phyloP scores from a whole-genome alignment of 2,329 filamentous ascomycete species.

The Aspergillus versicolor region DNA sequence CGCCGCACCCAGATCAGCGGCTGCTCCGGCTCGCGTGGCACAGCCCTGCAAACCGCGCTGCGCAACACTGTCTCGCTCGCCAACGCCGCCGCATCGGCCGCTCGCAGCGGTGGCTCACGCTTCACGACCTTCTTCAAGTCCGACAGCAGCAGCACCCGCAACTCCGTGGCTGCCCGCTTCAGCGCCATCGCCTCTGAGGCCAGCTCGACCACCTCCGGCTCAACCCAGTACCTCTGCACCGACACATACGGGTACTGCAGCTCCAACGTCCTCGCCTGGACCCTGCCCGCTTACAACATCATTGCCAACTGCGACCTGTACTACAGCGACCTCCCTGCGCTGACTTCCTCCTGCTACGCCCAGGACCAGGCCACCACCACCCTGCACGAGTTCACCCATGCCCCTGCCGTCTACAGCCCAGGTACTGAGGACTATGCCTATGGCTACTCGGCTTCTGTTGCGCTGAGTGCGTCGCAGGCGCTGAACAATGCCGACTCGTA shows the following conservation, averaged over 20 bases:
- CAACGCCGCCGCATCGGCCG: constrained; percentile 54
- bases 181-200: constrained; percentile 58
- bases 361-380: constrained; percentile 67
- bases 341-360: constrained; percentile 56
- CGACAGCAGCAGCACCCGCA: constrained; percentile 46
- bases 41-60: constrained; percentile 52
- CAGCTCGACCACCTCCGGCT: constrained; percentile 48
- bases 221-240: constrained; percentile 58
- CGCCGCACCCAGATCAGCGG: constrained; percentile 54
- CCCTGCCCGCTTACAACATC: constrained; percentile 53
- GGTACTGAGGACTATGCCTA: constrained; percentile 61
- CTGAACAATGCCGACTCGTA: constrained; percentile 66
- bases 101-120: constrained; percentile 39
- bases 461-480: constrained; percentile 51
- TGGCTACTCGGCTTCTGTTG: constrained; percentile 52
- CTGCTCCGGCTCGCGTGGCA: constrained; percentile 52
- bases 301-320: constrained; percentile 65
- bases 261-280: constrained; percentile 60
- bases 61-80: constrained; percentile 48
- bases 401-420: constrained; percentile 52
- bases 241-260: constrained; percentile 57
- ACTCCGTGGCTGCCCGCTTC: constrained; percentile 53
- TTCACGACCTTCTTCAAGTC: constrained; percentile 62
- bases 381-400: constrained; percentile 66
- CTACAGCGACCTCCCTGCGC: constrained; percentile 49